These are phyloP conservation scores for Xanthoparmelia taractica DNA, from an alignment of 495 filamentous ascomycete genomes.

Conservation along the genomic window DNA sequence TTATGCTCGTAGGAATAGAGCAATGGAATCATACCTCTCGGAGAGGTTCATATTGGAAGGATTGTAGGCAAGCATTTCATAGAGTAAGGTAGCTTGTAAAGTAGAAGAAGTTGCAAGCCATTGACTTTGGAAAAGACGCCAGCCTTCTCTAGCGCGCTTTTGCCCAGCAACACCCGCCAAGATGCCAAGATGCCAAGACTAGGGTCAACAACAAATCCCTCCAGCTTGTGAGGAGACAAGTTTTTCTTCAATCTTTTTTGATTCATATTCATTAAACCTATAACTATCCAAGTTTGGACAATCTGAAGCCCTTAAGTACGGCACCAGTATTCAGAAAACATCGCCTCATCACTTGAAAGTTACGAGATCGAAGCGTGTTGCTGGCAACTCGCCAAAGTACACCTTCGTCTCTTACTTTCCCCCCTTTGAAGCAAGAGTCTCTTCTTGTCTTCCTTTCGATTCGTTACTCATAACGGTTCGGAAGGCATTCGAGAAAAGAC, in stretches of 20 bases:
- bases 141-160: slow-evolving; percentile 1
- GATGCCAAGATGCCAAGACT: neutral
- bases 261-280: neutral
- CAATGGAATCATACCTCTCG: neutral
- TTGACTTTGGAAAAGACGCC: neutral
- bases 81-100: neutral
- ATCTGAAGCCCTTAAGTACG: neutral
- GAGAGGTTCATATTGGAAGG: neutral
- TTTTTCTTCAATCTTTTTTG: neutral
- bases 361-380: slow-evolving; percentile 13
- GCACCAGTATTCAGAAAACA: neutral
- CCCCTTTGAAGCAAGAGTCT: slow-evolving; percentile 57
- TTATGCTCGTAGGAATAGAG: neutral
- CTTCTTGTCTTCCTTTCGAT: slow-evolving; percentile 96
- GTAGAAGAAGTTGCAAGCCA: neutral
- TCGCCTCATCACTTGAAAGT: neutral
- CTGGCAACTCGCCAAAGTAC: slow-evolving; percentile 8
- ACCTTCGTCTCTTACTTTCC: slow-evolving; percentile 15
- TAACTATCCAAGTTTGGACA: neutral
- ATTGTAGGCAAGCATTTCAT: neutral
- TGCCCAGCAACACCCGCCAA: slow-evolving; percentile 2
- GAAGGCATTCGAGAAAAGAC: slow-evolving; percentile 91
- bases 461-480: slow-evolving; percentile 62
- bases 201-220: neutral
- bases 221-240: neutral